Evolutionary conservation across 495 filamentous ascomycete genomes (phyloP), one percentile per base, ranked within the genome.

Genomic region (Coniosporium apollinis): DNA sequence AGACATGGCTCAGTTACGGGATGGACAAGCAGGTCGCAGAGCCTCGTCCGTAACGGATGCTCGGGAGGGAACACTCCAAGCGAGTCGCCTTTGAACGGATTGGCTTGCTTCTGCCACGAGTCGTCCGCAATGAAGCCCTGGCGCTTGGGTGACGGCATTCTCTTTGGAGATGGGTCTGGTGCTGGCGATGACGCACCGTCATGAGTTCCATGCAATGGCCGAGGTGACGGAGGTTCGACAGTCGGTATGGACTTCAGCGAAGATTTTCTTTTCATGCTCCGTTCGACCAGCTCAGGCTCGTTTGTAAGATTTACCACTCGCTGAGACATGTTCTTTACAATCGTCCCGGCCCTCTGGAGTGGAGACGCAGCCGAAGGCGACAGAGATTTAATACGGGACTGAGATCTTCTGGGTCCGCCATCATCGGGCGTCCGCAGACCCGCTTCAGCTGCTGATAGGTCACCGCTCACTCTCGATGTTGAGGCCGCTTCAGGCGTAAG

Each of bases 261-360:
- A 33, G 79, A 74, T 39, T 83, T 72, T 40, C 79, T 66, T 34
- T 70, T 62, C 19, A 78, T 66, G n/a, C 67, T 69, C 42, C 83
- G 76, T 43, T 87, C 82, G 14, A 89, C 66, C 22, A 82, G 60
- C 43, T 79, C 73, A 5, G 76, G 70, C 45, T 94, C 85, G 49
- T 89, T 92, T 60, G 87, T 92, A 39, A 99, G 64, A 52, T 94
- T 94, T 48, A 96, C 89, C 38, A 99, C 84, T 55, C 89, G 84
- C 58, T 94, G 84, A 14, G 91, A 94, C 74, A 96, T 91, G 45
- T 85, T 85, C 45, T 85, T 79, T 56, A 99, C 76, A 48, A 96
- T 89, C 3, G 86, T 91, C 21, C 85, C 80, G 36, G 89, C 82
- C 45, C 82, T 65, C 15, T 69, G 67, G 36, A 92, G 54, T 22